A percentile compares a stretch with the other conserved stretches of the same genome.
These are phyloP conservation scores for Salix viminalis DNA, from an alignment of 345 rosid genomes.

Conservation along the genomic window DNA sequence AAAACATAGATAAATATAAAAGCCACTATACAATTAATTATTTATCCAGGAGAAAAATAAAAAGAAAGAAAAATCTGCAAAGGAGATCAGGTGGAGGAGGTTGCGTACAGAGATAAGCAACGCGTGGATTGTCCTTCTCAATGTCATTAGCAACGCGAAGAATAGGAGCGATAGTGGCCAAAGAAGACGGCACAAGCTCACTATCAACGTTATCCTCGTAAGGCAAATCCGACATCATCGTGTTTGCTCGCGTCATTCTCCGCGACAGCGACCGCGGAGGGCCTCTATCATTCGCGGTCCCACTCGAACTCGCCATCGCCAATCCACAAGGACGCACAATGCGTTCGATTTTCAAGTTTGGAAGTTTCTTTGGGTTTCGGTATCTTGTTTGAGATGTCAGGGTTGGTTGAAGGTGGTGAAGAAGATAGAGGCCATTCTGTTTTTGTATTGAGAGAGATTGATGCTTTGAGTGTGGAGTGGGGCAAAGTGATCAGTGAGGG, in stretches of 20 bases:
- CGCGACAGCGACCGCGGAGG: conserved; percentile 37
- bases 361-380: not conserved
- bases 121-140: conserved; percentile 59
- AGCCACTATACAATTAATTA: not conserved
- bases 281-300: conserved; percentile 42
- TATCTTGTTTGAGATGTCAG: not conserved
- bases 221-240: conserved; percentile 46
- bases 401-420: not conserved
- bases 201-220: conserved; percentile 66
- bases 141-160: conserved; percentile 95
- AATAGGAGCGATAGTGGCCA: conserved; percentile 57
- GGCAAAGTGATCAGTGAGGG: conserved; percentile 35
- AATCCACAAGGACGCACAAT: not conserved
- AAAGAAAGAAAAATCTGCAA: not conserved
- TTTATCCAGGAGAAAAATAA: not conserved
- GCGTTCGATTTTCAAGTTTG: conserved; percentile 10
- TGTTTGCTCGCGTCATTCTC: conserved; percentile 46
- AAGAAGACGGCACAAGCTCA: conserved; percentile 86
- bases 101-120: conserved; percentile 75
- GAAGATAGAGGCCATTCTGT: not conserved
- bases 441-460: conserved; percentile 9
- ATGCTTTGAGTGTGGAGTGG: conserved; percentile 64
- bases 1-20: not conserved
- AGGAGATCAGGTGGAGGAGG: conserved; percentile 9
- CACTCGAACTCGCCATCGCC: conserved; percentile 76